Base-by-base conservation (phyloP, 2,329 filamentous ascomycete species). In the Sporothrix mexicana region DNA sequence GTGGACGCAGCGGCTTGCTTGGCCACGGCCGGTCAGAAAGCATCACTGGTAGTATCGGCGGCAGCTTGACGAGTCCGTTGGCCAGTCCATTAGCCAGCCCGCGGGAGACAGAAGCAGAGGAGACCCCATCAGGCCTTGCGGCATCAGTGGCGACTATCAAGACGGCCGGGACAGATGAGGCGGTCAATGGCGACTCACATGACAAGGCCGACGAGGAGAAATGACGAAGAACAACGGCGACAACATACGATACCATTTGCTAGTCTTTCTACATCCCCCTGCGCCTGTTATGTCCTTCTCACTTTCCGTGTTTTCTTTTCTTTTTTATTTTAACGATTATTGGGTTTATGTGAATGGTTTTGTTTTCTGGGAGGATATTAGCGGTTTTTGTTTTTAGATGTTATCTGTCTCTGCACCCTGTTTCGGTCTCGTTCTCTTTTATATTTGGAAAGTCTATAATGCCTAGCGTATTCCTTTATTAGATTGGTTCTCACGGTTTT, bases 21-120 rank as follows among this genome's bases (percentile, higher is more conserved):
- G 92, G 93, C 0, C 95, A 97, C 80, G 89, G 88, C 1, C 88
- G 93, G 74, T 91, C 93, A 68, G 94, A 97, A 79, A 97, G 94
- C 81, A 89, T 95, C 71, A 92, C 86, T 74, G 92, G 93, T 36
- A 95, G 92, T 80, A 91, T 94, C 75, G 88, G 86, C 7, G 88
- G 87, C 9, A 78, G 66, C 53, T 61, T 87, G 17, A 84, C 86
- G 41, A 92, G 89, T 76, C 90, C 91, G 15, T 81, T 94, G 51
- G 87, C 87, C 1, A 91, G 88, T 20, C 73, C 74, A 17, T 78
- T 87, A 15, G 84, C 86, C 43, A 91, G 88, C 69, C 86, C 87
- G 12, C 67, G 67, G 0, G 75, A 74, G 64, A 62, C 71, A 6
- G 71, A 57, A 0, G 71, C 55, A 0, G 59, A 62, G 15, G 66